These are phyloP conservation scores for Neonectria sp. DNA, from an alignment of 2,329 filamentous ascomycete species.

Conservation along the genomic window DNA sequence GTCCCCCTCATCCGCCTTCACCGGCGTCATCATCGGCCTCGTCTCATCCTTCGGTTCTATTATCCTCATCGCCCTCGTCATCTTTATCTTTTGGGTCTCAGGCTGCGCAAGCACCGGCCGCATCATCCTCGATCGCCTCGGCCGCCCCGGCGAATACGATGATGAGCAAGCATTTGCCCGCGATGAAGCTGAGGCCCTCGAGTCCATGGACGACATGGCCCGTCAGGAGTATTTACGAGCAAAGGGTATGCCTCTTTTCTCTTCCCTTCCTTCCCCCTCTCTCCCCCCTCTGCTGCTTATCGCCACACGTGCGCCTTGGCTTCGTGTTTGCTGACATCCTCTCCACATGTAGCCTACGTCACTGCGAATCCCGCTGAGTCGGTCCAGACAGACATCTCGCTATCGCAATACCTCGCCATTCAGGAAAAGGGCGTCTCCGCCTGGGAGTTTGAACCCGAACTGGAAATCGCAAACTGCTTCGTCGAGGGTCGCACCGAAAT, in stretches of 20 bases:
- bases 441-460: conserved; percentile 99
- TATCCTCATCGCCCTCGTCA: conserved; percentile 83
- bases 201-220: conserved; percentile 95
- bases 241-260: conserved; percentile 77
- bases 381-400: conserved; percentile 93
- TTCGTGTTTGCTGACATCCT: conserved; percentile 34
- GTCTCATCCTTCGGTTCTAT: conserved; percentile 95
- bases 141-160: conserved; percentile 95
- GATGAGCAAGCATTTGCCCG: conserved; percentile 95
- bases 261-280: background rate
- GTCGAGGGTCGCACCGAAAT: conserved; percentile 97
- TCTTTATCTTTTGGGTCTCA: conserved; percentile 92
- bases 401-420: conserved; percentile 97
- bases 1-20: conserved; percentile 64
- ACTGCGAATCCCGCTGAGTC: conserved; percentile 96
- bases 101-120: conserved; percentile 81
- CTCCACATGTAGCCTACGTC: conserved; percentile 80
- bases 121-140: conserved; percentile 94
- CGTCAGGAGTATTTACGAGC: conserved; percentile 92
- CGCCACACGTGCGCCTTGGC: conserved; percentile 15
- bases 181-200: conserved; percentile 95
- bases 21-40: conserved; percentile 93
- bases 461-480: conserved; percentile 99
- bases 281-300: conserved; percentile 8
- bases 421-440: conserved; percentile 99